Percentiles rank a stretch among this genome's conserved stretches.
Evolutionary conservation across 1,284 basidiomycete genomes (phyloP).

Genomic region (Naganishia sp.): DNA sequence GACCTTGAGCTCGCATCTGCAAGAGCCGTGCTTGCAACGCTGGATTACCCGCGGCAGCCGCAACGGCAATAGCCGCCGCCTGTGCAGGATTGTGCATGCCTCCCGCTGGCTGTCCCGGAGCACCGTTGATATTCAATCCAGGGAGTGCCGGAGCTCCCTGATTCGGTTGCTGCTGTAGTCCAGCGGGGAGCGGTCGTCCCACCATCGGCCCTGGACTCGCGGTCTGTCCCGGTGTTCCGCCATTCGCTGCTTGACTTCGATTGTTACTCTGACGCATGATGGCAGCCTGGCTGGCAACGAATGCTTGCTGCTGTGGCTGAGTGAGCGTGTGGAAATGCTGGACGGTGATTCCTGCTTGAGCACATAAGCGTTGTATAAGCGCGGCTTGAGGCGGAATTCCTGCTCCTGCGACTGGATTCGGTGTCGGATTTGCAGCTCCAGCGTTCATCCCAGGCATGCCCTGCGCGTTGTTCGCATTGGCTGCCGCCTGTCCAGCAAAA

Average conservation of each 20-base stretch:
- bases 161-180: constrained; percentile 1
- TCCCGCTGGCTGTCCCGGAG: not conserved
- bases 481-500: constrained; percentile 11
- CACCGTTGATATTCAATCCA: constrained; percentile 1
- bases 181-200: not conserved
- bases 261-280: constrained; percentile 13
- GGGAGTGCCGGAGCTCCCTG: constrained; percentile 10
- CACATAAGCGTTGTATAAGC: constrained; percentile 8
- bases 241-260: not conserved
- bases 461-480: constrained; percentile 11
- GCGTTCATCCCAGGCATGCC: not conserved
- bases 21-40: constrained; percentile 16
- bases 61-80: not conserved
- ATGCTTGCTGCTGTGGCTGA: constrained; percentile 8
- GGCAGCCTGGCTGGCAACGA: constrained; percentile 13
- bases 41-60: constrained; percentile 6
- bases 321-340: constrained; percentile 20
- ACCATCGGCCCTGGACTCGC: not conserved
- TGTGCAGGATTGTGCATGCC: constrained; percentile 11
- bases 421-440: not conserved
- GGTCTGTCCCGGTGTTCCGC: constrained; percentile 10
- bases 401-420: not conserved
- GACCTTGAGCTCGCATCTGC: constrained; percentile 25
- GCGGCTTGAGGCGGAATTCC: not conserved
- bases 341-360: constrained; percentile 16